A percentile compares a stretch with the other conserved stretches of the same genome.
These are phyloP conservation scores for Cryptococcus maquisensis DNA, from an alignment of 1,284 basidiomycete species.

Conservation along the genomic window DNA sequence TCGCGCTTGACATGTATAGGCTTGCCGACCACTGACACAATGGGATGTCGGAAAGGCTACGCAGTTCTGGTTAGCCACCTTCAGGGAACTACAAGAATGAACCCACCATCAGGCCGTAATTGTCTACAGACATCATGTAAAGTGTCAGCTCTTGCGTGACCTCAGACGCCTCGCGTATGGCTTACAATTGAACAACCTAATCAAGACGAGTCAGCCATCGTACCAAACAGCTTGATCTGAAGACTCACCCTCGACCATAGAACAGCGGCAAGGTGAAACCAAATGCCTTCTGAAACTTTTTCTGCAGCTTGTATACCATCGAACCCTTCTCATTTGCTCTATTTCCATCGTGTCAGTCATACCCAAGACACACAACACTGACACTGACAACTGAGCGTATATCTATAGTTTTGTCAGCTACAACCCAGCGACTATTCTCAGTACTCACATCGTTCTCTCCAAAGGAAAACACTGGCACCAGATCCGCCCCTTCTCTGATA, in stretches of 20 bases:
- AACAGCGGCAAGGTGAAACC: constrained; percentile 97
- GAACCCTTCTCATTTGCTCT: constrained; percentile 82
- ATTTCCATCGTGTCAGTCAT: neutral
- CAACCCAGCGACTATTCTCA: neutral
- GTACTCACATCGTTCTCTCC: constrained; percentile 92
- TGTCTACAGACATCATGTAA: constrained; percentile 51
- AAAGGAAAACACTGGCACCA: constrained; percentile 94
- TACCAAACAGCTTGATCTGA: neutral
- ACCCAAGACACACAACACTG: neutral
- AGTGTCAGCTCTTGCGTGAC: neutral
- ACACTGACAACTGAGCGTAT: constrained; percentile 77
- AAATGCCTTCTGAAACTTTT: constrained; percentile 82
- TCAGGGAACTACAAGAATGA: neutral
- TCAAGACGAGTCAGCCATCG: neutral
- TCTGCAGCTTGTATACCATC: constrained; percentile 77
- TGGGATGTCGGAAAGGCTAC: constrained; percentile 83
- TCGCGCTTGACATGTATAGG: constrained; percentile 77
- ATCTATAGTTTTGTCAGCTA: constrained; percentile 57
- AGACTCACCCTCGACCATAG: constrained; percentile 68
- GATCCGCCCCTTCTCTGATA: constrained; percentile 85
- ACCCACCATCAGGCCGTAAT: constrained; percentile 54
- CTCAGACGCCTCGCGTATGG: constrained; percentile 2
- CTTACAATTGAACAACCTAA: constrained; percentile 74
- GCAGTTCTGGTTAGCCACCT: constrained; percentile 7
- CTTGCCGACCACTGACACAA: constrained; percentile 86